Percentiles rank a stretch among this genome's conserved stretches.
phyloP scores from a whole-genome alignment of 805 yeast species.

The Millerago galiae region DNA sequence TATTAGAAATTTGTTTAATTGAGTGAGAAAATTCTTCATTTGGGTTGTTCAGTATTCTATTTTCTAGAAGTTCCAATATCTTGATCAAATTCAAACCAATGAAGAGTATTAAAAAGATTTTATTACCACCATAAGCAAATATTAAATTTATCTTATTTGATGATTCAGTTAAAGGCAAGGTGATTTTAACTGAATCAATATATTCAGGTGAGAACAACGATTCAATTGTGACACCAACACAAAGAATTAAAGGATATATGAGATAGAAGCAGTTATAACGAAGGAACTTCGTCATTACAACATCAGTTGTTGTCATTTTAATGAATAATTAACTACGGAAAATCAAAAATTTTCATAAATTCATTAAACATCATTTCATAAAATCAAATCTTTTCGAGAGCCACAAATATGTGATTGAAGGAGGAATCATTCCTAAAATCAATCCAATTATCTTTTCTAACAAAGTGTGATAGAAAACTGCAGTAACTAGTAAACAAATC shows the following conservation, averaged over 20 bases:
- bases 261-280: background rate
- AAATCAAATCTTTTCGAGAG: background rate
- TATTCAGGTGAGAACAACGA: too few relatives aligned
- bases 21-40: background rate
- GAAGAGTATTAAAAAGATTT: constrained; percentile 21
- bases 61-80: background rate
- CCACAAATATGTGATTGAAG: constrained; percentile 31
- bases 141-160: constrained; percentile 25
- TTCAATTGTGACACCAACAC: background rate
- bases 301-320: background rate
- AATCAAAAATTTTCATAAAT: background rate
- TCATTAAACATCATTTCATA: background rate
- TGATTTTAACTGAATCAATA: constrained; percentile 3
- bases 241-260: background rate
- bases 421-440: constrained; percentile 38
- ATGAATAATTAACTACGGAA: background rate
- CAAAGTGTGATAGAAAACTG: constrained; percentile 79
- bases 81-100: constrained; percentile 12
- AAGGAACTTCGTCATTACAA: background rate
- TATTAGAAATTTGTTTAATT: background rate
- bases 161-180: constrained; percentile 1
- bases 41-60: background rate
- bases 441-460: constrained; percentile 68
- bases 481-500: constrained; percentile 57
- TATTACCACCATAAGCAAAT: constrained; percentile 32